phyloP scores from a whole-genome alignment of 2,329 filamentous ascomycete genomes.

The Xylaria sp. region DNA sequence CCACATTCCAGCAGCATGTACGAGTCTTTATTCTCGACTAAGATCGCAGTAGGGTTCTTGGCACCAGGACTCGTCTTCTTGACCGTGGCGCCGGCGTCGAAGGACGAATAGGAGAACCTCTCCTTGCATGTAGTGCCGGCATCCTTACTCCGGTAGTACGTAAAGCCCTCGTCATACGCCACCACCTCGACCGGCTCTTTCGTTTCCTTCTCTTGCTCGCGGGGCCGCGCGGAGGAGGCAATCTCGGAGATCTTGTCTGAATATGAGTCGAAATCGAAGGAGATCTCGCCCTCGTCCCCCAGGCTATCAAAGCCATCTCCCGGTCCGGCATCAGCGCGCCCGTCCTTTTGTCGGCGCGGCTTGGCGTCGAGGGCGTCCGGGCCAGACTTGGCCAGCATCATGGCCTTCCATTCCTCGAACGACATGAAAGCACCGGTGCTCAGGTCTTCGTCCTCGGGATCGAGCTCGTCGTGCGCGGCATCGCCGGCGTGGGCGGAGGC shows the following conservation, averaged over 20 bases:
- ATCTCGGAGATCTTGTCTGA: slow-evolving; percentile 60
- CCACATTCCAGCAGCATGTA: slow-evolving; percentile 97
- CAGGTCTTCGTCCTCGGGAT: slow-evolving; percentile 71
- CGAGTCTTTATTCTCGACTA: slow-evolving; percentile 97
- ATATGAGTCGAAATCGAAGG: slow-evolving; percentile 64
- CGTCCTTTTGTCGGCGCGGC: slow-evolving; percentile 67
- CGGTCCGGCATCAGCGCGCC: slow-evolving; percentile 61
- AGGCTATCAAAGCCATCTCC: slow-evolving; percentile 78
- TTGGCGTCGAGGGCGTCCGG: slow-evolving; percentile 76
- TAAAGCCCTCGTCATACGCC: slow-evolving; percentile 60
- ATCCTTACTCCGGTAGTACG: slow-evolving; percentile 82
- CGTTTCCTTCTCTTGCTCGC: slow-evolving; percentile 43
- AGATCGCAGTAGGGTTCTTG: slow-evolving; percentile 86
- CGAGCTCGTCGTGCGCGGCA: slow-evolving; percentile 61
- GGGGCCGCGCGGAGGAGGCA: slow-evolving; percentile 47
- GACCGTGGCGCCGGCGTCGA: slow-evolving; percentile 94
- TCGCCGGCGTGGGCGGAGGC: slow-evolving; percentile 33
- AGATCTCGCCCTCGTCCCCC: slow-evolving; percentile 89
- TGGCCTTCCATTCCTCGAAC: slow-evolving; percentile 98
- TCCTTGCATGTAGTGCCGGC: slow-evolving; percentile 98
- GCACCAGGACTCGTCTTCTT: slow-evolving; percentile 88
- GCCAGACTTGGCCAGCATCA: slow-evolving; percentile 86
- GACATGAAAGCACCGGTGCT: slow-evolving; percentile 80
- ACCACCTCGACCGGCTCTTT: slow-evolving; percentile 56
- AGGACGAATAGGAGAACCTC: slow-evolving; percentile 96